These are phyloP conservation scores for Phytophthora cactorum DNA, from an alignment of 352 stramenopile genomes.

Conservation along the genomic window DNA sequence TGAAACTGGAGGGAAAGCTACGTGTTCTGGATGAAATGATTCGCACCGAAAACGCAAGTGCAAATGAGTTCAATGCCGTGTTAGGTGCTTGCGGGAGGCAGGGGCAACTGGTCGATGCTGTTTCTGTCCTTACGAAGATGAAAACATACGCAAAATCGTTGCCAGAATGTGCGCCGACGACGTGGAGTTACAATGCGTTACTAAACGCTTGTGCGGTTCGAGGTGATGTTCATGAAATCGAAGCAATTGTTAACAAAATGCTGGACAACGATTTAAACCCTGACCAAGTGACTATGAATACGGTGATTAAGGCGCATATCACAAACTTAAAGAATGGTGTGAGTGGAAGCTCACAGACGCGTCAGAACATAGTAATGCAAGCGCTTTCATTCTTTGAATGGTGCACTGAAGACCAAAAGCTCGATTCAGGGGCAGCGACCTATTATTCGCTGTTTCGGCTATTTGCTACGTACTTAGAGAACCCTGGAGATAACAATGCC, in stretches of 20 bases:
- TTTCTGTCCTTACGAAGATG: constrained; percentile 47
- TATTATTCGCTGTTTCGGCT: constrained; percentile 63
- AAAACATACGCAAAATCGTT: constrained; percentile 24
- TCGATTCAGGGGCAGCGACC: constrained; percentile 39
- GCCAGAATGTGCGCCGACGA: constrained; percentile 29
- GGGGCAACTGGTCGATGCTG: constrained; percentile 34
- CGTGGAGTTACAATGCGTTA: constrained; percentile 52
- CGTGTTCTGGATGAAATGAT: constrained; percentile 50
- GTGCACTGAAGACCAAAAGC: constrained; percentile 35
- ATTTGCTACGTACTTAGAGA: constrained; percentile 53
- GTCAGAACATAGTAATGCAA: constrained; percentile 34
- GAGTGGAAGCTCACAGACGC: constrained; percentile 12
- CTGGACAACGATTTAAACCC: constrained; percentile 29
- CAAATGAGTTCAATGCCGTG: constrained; percentile 45
- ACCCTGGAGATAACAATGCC: not conserved
- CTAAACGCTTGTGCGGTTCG: constrained; percentile 50
- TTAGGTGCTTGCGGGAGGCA: constrained; percentile 45
- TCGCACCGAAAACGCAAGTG: constrained; percentile 10
- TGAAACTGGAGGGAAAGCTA: constrained; percentile 39
- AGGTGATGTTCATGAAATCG: constrained; percentile 36
- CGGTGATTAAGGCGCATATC: constrained; percentile 50
- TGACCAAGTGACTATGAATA: constrained; percentile 61
- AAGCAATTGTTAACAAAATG: constrained; percentile 49
- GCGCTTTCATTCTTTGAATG: constrained; percentile 43
- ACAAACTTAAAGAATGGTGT: constrained; percentile 20